A percentile compares a stretch with the other conserved stretches of the same genome.
Evolutionary conservation across 2,329 filamentous ascomycete species (phyloP).

Genomic region (Sordariomycetes sp.): DNA sequence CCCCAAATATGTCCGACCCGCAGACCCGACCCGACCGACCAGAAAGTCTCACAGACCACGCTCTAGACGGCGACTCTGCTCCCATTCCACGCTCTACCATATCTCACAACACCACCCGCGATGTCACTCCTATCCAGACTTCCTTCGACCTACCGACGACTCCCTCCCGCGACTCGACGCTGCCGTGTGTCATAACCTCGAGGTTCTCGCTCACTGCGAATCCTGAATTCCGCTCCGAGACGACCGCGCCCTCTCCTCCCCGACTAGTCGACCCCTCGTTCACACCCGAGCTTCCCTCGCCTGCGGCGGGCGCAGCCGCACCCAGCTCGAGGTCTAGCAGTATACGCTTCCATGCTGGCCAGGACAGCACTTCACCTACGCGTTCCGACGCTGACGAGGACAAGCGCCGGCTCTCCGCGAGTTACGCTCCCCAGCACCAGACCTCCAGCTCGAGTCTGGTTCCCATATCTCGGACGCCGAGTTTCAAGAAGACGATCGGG

Average conservation of each 20-base stretch:
- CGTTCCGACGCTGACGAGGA: neutral
- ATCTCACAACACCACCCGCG: neutral
- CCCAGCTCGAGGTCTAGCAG: neutral
- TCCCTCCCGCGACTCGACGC: neutral
- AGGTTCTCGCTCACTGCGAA: neutral
- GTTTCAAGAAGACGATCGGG: constrained; percentile 44
- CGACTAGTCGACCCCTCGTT: neutral
- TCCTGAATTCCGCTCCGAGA: neutral
- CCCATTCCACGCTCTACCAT: too few species aligned
- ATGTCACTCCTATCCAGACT: neutral
- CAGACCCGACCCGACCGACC: neutral
- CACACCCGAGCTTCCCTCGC: neutral
- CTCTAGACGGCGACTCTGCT: neutral
- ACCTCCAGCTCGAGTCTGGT: constrained; percentile 33
- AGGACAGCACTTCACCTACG: neutral
- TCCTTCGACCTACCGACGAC: neutral
- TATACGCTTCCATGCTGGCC: neutral
- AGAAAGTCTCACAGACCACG: neutral
- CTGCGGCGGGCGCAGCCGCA: neutral
- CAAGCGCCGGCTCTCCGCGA: neutral
- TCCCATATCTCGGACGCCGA: constrained; percentile 48
- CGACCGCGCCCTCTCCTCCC: neutral
- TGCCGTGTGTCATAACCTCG: neutral
- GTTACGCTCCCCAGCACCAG: constrained; percentile 22
- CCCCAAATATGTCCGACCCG: neutral